phyloP scores from a whole-genome alignment of 495 filamentous ascomycete species.

The Thermochaetoides thermophila region DNA sequence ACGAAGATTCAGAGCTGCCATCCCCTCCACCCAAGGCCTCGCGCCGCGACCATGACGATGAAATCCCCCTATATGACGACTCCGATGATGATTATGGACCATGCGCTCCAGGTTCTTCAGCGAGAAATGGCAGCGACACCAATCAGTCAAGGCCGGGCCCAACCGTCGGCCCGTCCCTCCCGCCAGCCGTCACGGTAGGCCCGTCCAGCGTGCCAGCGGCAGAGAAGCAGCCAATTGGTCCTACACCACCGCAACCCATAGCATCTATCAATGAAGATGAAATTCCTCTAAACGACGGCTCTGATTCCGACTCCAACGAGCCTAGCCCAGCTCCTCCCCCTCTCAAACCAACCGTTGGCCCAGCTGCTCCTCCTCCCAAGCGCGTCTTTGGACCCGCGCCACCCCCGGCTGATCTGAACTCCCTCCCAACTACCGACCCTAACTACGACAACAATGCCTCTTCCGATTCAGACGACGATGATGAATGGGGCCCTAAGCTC shows the following conservation, averaged over 20 bases:
- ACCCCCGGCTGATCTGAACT: constrained; percentile 28
- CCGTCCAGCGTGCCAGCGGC: constrained; percentile 1
- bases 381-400: constrained; percentile 30
- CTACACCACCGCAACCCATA: constrained; percentile 15
- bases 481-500: constrained; percentile 62
- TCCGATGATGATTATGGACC: constrained; percentile 26
- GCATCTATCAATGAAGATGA: constrained; percentile 15
- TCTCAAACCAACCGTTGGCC: constrained; percentile 7
- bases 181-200: constrained; percentile 7
- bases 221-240: constrained; percentile 19
- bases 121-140: background rate
- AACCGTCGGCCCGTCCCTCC: constrained; percentile 15
- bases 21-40: constrained; percentile 25
- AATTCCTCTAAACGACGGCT: constrained; percentile 16
- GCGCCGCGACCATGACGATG: constrained; percentile 22
- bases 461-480: constrained; percentile 19
- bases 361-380: constrained; percentile 13
- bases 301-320: constrained; percentile 10
- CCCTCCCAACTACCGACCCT: constrained; percentile 21
- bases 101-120: constrained; percentile 7
- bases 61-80: constrained; percentile 20
- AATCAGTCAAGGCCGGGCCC: constrained; percentile 8
- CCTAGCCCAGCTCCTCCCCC: constrained; percentile 10
- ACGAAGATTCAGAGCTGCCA: constrained; percentile 21
- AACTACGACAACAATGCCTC: too few species aligned